Conservation (phyloP, 768 basidiomycete genomes). For the Termitomyces sp. region DNA sequence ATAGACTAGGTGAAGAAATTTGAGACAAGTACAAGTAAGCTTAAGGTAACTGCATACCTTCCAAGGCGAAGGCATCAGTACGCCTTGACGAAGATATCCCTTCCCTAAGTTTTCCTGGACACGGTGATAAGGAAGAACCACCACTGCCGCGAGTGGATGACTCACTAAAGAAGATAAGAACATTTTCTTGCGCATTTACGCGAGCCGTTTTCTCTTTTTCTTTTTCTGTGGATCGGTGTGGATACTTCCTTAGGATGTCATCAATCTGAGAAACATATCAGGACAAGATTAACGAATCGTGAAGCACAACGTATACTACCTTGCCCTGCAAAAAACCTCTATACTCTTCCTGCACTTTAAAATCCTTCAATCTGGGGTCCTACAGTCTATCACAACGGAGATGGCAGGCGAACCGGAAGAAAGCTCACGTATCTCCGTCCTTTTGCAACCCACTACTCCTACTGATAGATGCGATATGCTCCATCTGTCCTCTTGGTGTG, state of each 20-base stretch:
- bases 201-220: conserved; percentile 30
- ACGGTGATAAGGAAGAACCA: background rate
- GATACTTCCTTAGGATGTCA: conserved; percentile 36
- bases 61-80: conserved; percentile 54
- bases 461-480: conserved; percentile 66
- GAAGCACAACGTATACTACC: conserved; percentile 28
- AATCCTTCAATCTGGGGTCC: conserved; percentile 51
- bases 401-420: background rate
- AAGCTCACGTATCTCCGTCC: conserved; percentile 68
- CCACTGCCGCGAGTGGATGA: conserved; percentile 5
- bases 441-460: conserved; percentile 71
- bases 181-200: conserved; percentile 56
- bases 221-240: conserved; percentile 23
- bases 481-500: conserved; percentile 38
- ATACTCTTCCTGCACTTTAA: conserved; percentile 60
- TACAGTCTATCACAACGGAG: conserved; percentile 25
- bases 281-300: background rate
- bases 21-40: background rate
- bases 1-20: conserved; percentile 42
- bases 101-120: conserved; percentile 68
- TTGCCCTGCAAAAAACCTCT: conserved; percentile 58
- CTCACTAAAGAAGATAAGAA: conserved; percentile 71
- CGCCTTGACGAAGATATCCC: conserved; percentile 60
- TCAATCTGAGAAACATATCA: conserved; percentile 33
- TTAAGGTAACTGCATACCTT: conserved; percentile 41